phyloP scores from a whole-genome alignment of 169 alveolate species.

The Eimeria mitis region DNA sequence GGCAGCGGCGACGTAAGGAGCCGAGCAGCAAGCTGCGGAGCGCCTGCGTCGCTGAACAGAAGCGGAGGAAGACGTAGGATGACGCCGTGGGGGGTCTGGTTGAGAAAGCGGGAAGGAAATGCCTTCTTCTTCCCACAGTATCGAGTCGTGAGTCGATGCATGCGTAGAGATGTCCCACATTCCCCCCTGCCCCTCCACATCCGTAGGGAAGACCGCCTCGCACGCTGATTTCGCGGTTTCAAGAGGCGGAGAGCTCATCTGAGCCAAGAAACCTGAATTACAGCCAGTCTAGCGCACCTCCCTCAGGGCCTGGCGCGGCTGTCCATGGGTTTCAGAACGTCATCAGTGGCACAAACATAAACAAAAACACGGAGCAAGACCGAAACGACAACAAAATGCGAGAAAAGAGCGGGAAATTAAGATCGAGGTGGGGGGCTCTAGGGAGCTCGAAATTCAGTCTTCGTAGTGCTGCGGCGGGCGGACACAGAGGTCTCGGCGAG shows the following conservation, averaged over 20 bases:
- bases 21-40: conserved; percentile 55
- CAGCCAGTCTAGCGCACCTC: conserved; percentile 32
- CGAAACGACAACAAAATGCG: background rate
- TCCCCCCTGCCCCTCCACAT: conserved; percentile 16
- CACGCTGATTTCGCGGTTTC: background rate
- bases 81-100: conserved; percentile 36
- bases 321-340: background rate
- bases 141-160: conserved; percentile 12
- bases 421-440: background rate
- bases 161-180: conserved; percentile 35
- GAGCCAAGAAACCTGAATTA: background rate
- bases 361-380: background rate
- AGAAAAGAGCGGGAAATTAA: background rate
- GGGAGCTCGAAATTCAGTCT: background rate
- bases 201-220: background rate
- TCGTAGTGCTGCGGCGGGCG: background rate
- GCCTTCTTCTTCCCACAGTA: conserved; percentile 27
- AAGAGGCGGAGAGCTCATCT: background rate
- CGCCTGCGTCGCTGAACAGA: conserved; percentile 58
- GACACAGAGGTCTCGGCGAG: background rate
- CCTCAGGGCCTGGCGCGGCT: conserved; percentile 7
- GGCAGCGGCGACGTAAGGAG: conserved; percentile 3
- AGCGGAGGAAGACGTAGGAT: background rate
- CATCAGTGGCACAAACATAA: background rate
- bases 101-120: conserved; percentile 58